phyloP scores from a whole-genome alignment of 177 flowering plant genomes.

The Tripterygium wilfordii region DNA sequence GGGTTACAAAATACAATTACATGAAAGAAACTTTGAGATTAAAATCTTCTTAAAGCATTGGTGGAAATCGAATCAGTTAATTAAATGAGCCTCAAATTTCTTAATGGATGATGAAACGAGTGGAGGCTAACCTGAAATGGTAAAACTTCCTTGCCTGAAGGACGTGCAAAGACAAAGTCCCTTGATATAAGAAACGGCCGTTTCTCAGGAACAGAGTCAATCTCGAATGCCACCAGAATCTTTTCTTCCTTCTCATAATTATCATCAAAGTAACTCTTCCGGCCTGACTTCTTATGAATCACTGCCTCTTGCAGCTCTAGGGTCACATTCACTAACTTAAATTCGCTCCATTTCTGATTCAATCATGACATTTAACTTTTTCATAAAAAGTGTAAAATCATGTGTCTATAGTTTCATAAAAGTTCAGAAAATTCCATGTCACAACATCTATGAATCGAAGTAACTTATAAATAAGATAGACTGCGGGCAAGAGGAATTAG shows the following conservation, averaged over 20 bases:
- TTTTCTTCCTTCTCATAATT: conserved; percentile 15
- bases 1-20: too few species aligned
- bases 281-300: conserved; percentile 4
- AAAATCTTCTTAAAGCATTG: too few species aligned
- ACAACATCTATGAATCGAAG: too few species aligned
- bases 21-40: too few species aligned
- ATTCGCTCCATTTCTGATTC: conserved; percentile 36
- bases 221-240: conserved; percentile 23
- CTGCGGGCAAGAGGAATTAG: too few species aligned
- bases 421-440: too few species aligned
- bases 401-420: too few species aligned
- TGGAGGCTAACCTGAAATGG: conserved; percentile 24
- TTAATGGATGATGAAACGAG: background rate
- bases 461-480: too few species aligned
- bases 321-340: conserved; percentile 17
- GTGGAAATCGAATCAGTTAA: too few species aligned
- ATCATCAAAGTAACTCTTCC: background rate
- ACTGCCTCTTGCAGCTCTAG: conserved; percentile 24
- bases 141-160: conserved; percentile 10
- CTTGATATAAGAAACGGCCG: conserved; percentile 40
- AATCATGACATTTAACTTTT: background rate
- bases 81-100: background rate
- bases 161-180: conserved; percentile 27
- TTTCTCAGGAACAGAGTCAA: conserved; percentile 23
- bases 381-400: too few species aligned